A percentile compares a stretch with the other conserved stretches of the same genome.
Evolutionary conservation across 345 rosid species (phyloP).

Genomic region (Laguncularia racemosa): DNA sequence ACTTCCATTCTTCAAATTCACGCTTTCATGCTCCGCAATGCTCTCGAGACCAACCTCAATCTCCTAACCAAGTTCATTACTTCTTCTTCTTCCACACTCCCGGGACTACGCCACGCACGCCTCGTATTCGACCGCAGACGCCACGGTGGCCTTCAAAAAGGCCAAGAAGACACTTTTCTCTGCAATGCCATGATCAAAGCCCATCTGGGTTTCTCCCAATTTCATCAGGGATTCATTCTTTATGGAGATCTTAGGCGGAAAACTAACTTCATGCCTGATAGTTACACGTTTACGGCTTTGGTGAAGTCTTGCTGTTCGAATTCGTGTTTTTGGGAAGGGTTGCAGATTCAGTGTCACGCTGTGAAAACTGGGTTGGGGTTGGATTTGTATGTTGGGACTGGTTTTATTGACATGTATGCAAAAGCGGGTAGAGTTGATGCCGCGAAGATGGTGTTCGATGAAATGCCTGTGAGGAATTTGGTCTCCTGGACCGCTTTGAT

Average conservation of each 20-base stretch:
- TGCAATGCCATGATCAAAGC: slow-evolving; percentile 68
- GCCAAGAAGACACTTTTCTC: slow-evolving; percentile 34
- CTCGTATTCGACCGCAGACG: slow-evolving; percentile 43
- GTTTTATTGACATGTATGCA: slow-evolving; percentile 61
- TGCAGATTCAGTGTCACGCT: slow-evolving; percentile 44
- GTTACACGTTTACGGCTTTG: slow-evolving; percentile 49
- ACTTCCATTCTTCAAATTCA: slow-evolving; percentile 45
- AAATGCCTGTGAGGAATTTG: slow-evolving; percentile 48
- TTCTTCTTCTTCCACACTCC: slow-evolving; percentile 18
- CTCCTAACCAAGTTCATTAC: slow-evolving; percentile 51
- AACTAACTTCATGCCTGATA: slow-evolving; percentile 46
- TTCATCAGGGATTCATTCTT: slow-evolving; percentile 33
- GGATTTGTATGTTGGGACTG: slow-evolving; percentile 60
- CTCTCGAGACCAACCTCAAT: slow-evolving; percentile 46
- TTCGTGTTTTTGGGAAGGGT: slow-evolving; percentile 37
- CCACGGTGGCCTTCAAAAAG: slow-evolving; percentile 6
- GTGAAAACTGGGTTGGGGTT: slow-evolving; percentile 43
- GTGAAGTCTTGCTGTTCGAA: slow-evolving; percentile 39
- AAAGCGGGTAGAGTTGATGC: slow-evolving; percentile 37
- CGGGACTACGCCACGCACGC: slow-evolving; percentile 43
- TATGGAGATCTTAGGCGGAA: slow-evolving; percentile 38
- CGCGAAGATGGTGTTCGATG: slow-evolving; percentile 52
- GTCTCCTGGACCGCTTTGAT: slow-evolving; percentile 79
- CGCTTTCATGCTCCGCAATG: slow-evolving; percentile 53
- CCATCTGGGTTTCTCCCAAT: slow-evolving; percentile 31